Evolutionary conservation across 2,329 filamentous ascomycete species (phyloP), one percentile per base, ranked within the genome.

Genomic region (Tympanopsis confertula): DNA sequence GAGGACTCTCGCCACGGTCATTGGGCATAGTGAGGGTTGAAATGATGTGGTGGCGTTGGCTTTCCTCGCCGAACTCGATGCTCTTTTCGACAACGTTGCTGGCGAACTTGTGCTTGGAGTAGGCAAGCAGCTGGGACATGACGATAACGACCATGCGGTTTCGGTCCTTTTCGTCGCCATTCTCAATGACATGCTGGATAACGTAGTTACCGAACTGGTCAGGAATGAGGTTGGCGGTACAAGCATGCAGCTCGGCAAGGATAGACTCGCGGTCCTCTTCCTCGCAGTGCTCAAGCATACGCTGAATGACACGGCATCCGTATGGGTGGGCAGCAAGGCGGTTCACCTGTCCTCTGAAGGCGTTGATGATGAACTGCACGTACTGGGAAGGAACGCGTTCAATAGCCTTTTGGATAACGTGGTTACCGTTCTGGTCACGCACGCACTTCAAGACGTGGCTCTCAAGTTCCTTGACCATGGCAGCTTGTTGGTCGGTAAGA

Each of bases 41-140:
- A 38, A 84, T 72, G 41, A 95, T 86, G 20, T 70, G 68, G 22
- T 67, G 70, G 37, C 82, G 78, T 53, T 94, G 82, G 37, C 78
- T 66, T 15, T 72, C 63, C 1, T 75, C 75, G 15, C 85, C 86
- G 46, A 70, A 74, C 39, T 82, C 68, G 42, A 96, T 81, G 53
- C 87, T 94, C 58, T 86, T 89, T 59, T 98, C 91, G 1, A 98
- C 89, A 3, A 98, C 89, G 49, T 98, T 96, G 51, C 88, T 95
- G 1, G 91, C 89, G 51, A 86, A 93, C 56, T 98, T 98, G 64
- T 96, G 86, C 65, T 87, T 94, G 19, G 87, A 94, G 48, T 86
- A 79, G 1, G 65, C 62, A 28, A 94, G 59, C 2, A 94, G 65
- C 40, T 86, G 74, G 12, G 68, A 66, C 45, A 80, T 78, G 45